Evolutionary conservation across 2,329 filamentous ascomycete species (phyloP).

Genomic region (Colletotrichum karsti): DNA sequence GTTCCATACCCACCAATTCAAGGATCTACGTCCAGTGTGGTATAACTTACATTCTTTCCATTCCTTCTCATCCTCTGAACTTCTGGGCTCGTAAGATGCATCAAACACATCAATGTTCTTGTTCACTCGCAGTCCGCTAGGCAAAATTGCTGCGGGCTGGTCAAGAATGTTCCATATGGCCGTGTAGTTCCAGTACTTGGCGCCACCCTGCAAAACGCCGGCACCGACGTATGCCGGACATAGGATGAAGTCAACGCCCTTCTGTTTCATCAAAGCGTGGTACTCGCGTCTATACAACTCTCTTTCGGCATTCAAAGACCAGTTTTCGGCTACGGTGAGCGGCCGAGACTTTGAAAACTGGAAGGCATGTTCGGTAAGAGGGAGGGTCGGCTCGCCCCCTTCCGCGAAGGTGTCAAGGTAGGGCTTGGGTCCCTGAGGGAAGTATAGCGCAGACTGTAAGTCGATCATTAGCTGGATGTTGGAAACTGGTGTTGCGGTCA

Average conservation of each 20-base stretch:
- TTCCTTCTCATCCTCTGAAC: neutral
- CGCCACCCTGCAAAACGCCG: constrained; percentile 10
- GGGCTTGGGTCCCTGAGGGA: constrained; percentile 7
- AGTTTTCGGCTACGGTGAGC: neutral
- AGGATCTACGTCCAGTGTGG: too few species aligned
- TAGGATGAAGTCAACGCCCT: constrained; percentile 9
- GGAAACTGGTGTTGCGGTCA: neutral
- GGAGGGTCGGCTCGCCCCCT: constrained; percentile 3
- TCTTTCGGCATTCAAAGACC: neutral
- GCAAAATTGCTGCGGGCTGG: constrained; percentile 5
- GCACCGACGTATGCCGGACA: constrained; percentile 16
- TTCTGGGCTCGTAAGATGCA: neutral
- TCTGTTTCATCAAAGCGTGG: constrained; percentile 8
- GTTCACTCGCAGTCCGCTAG: constrained; percentile 1
- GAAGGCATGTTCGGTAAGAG: constrained; percentile 2
- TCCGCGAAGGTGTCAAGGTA: constrained; percentile 13
- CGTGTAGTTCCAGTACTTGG: constrained; percentile 16
- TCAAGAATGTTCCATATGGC: constrained; percentile 17
- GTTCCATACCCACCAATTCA: too few species aligned
- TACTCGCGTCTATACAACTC: constrained; percentile 15
- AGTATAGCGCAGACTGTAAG: constrained; percentile 2
- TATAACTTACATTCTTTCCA: constrained; percentile 17
- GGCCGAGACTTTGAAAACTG: neutral
- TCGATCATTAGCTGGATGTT: neutral
- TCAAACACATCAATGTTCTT: neutral